These are phyloP conservation scores for Heliophila coronopifolia DNA, from an alignment of 441 rosid species.

Conservation along the genomic window DNA sequence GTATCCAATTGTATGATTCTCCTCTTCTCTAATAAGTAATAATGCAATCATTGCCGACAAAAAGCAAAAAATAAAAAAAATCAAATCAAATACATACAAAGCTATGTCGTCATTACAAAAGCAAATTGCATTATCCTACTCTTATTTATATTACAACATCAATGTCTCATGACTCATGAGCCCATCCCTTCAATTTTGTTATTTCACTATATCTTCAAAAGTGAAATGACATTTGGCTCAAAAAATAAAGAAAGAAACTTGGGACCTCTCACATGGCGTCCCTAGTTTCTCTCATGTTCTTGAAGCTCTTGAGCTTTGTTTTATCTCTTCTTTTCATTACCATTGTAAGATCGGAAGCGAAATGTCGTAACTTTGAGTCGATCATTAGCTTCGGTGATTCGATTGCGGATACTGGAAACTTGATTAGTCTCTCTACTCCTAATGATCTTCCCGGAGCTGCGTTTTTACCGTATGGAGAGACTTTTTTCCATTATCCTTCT, in stretches of 20 bases:
- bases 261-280: neutral
- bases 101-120: no score
- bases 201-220: no score
- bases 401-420: constrained; percentile 25
- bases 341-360: neutral
- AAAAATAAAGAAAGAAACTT: neutral
- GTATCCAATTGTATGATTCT: no score
- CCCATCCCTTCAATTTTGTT: no score
- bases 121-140: no score
- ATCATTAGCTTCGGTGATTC: constrained; percentile 30
- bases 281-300: neutral
- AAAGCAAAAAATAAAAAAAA: no score
- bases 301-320: neutral
- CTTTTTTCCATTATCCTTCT: constrained; percentile 17
- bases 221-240: no score
- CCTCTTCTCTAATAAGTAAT: no score
- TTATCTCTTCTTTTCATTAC: neutral
- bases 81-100: no score
- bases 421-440: constrained; percentile 19
- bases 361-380: constrained; percentile 10
- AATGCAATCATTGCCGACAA: no score
- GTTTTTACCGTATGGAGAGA: constrained; percentile 21
- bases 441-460: constrained; percentile 8
- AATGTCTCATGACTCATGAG: no score
- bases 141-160: no score